Base-by-base conservation (phyloP, 2,329 filamentous ascomycete genomes). In the Cytospora mali region DNA sequence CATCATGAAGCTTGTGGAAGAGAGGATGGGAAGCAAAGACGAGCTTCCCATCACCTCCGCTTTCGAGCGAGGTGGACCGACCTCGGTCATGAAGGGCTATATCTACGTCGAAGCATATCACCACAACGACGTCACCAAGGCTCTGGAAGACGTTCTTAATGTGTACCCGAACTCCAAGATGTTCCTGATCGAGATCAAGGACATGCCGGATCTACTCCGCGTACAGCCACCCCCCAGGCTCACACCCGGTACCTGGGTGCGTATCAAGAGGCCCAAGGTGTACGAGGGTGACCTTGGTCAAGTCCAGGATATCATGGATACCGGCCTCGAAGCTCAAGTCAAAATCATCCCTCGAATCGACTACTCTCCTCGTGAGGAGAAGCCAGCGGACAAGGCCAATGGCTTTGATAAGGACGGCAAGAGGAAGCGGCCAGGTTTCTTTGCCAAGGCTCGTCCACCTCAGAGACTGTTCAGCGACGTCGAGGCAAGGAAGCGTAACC, bases 161-260 rank as follows among this genome's bases (percentile, higher is more conserved):
- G 90, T 96, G 42, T 99, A 97, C 74, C 91, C 94, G 59, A 88
- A 92, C 62, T 90, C 87, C 29, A 95, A 93, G 76, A 89, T 95
- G 78, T 86, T 93, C 51, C 81, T 98, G 57, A 92, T 99, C 49
- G 92, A 95, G 55, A 93, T 98, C 71, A 96, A 96, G 75, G 95
- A 99, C 76, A 97, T 97, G 88, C 94, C 95, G 1, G 95, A 98
- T 76, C 84, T 99, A n/a, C 82, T 99, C 21, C 88, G 93, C 57
- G 92, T 96, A 29, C 88, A 87, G 65, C 97, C 97, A 79, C 94
- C 90, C 3, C 91, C 93, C 54, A 88, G 88, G 28, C 81, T 99
- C 35, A 88, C 95, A 69, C 90, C 90, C 11, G 94, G 94, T 67
- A 92, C 92, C 42, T 99, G 95, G 84, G 94, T 98, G 57, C 92